Evolutionary conservation across 2,329 filamentous ascomycete genomes (phyloP), one percentile per base, ranked within the genome.

Genomic region (Phyllosticta ampelicida): DNA sequence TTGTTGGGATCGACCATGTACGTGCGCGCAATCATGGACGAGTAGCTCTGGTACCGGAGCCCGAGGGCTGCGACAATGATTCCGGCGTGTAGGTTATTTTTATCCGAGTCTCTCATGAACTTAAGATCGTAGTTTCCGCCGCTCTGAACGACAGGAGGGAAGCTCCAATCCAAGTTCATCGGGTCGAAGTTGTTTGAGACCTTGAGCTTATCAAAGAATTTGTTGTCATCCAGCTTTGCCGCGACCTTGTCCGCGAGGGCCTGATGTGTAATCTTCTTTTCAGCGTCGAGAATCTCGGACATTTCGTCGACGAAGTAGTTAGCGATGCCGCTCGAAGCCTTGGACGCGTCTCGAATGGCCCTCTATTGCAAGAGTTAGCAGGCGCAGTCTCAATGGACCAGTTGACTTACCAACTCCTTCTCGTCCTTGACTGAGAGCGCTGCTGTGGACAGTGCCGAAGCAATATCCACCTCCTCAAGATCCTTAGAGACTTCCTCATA

Each of bases 231-330:
- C 59, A 99, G 86, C 75, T 96, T 96, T 67, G 85, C 83, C 64
- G 92, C 85, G 29, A 99, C 87, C 73, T 91, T 94, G 66, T 89
- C 85, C n/a, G 89, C 85, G 8, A 99, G 80, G 1, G 81, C 80
- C 63, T 86, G 89, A 74, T 99, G 94, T 62, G 90, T 94, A 69
- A 97, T 90, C 70, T 96, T 96, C 78, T 96, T 96, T 73, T 97
- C 95, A 64, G 91, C 87, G 68, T 99, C 94, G 61, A 99, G 83
- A 55, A 97, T 87, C 65, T 88, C 87, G 54, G 92, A 96, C 91
- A 99, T 97, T 71, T 96, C 91, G 69, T 99, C 94, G 63, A 99
- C 86, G 71, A 97, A 97, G 74, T 94, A 99, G 60, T 92, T 90
- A 54, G 90, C 90, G 61, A 97, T 78, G 60, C 90, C 91, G 63